phyloP scores from a whole-genome alignment of 1,284 basidiomycete species.

The Meira miltonrushii region DNA sequence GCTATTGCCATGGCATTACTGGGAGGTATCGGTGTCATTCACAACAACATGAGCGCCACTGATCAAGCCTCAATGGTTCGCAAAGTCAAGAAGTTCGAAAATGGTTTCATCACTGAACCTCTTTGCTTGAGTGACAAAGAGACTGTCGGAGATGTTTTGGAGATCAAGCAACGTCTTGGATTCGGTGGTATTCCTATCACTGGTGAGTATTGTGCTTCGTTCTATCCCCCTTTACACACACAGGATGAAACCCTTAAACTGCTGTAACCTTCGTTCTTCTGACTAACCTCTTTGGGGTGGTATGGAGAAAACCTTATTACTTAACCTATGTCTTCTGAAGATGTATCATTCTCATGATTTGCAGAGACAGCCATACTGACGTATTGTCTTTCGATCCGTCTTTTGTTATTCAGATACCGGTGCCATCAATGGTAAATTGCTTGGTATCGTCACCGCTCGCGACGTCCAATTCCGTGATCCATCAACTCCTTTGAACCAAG shows the following conservation, averaged over 20 bases:
- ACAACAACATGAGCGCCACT: conserved; percentile 86
- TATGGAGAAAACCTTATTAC: conserved; percentile 52
- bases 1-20: conserved; percentile 65
- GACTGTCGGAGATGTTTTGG: conserved; percentile 81
- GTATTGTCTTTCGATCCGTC: neutral
- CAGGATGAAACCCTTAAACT: conserved; percentile 58
- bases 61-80: conserved; percentile 94
- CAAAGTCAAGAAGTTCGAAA: conserved; percentile 89
- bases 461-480: conserved; percentile 88
- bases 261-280: conserved; percentile 82
- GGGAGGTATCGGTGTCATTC: conserved; percentile 96
- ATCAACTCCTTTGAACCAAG: conserved; percentile 65
- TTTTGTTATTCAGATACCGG: conserved; percentile 67
- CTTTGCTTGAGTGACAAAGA: conserved; percentile 69
- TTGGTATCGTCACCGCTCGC: conserved; percentile 93
- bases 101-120: conserved; percentile 96
- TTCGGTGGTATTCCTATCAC: conserved; percentile 98
- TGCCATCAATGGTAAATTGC: conserved; percentile 75
- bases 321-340: conserved; percentile 55
- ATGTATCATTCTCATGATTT: neutral
- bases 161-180: conserved; percentile 84
- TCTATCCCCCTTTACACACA: neutral
- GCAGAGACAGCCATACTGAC: neutral
- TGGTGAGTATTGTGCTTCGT: conserved; percentile 59
- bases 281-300: conserved; percentile 60